Evolutionary conservation across 2,329 filamentous ascomycete species (phyloP).

Genomic region (Chalara sp.): DNA sequence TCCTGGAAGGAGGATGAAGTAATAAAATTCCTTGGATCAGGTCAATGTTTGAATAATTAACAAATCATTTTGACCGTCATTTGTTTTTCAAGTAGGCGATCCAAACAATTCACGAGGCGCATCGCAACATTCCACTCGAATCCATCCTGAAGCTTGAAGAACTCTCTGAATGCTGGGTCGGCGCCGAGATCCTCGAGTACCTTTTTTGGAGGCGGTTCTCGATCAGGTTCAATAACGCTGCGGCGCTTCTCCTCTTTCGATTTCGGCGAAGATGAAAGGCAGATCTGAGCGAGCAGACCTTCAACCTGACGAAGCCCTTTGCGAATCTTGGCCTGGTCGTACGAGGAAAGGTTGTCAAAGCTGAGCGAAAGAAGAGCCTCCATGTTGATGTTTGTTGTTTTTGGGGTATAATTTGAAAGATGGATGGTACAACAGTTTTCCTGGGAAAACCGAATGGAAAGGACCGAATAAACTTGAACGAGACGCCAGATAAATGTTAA

Average conservation of each 20-base stretch:
- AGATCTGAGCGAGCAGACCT: conserved; percentile 89
- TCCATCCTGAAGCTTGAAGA: conserved; percentile 92
- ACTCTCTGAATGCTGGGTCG: conserved; percentile 88
- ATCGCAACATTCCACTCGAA: conserved; percentile 97
- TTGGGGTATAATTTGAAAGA: conserved; percentile 4
- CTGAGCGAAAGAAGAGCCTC: conserved; percentile 86
- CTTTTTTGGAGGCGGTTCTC: conserved; percentile 40
- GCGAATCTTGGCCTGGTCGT: conserved; percentile 81
- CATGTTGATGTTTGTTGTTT: conserved; percentile 47
- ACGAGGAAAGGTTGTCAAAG: conserved; percentile 80
- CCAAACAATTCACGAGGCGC: conserved; percentile 77
- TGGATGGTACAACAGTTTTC: no score
- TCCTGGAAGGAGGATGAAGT: conserved; percentile 83
- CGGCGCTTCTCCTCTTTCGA: conserved; percentile 18
- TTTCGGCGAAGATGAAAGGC: conserved; percentile 50
- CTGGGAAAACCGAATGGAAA: background rate
- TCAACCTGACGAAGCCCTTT: conserved; percentile 94
- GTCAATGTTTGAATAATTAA: conserved; percentile 81
- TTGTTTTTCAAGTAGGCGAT: conserved; percentile 75
- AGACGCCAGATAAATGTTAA: conserved; percentile 9
- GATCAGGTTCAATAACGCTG: conserved; percentile 29
- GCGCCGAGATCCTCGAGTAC: conserved; percentile 62
- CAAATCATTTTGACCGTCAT: conserved; percentile 77
- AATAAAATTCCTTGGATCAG: conserved; percentile 83
- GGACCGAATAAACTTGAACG: conserved; percentile 1